phyloP scores from a whole-genome alignment of 495 filamentous ascomycete species.

The Jackrogersella multiformis region DNA sequence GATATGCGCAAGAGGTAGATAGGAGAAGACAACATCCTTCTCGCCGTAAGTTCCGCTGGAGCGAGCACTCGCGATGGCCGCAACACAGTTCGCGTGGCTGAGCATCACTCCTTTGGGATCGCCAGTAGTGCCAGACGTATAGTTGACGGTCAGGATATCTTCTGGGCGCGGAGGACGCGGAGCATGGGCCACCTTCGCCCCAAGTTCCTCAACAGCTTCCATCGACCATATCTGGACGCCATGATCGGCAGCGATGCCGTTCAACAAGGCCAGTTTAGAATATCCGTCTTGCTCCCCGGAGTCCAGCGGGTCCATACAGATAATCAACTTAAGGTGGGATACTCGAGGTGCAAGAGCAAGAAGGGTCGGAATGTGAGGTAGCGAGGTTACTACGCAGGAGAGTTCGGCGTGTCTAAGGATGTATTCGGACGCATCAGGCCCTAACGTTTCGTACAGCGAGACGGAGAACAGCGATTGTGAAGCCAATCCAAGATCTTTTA shows the following conservation, averaged over 20 bases:
- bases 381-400: conserved; percentile 76
- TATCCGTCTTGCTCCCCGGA: conserved; percentile 78
- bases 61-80: conserved; percentile 70
- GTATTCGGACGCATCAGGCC: conserved; percentile 88
- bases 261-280: conserved; percentile 81
- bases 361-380: conserved; percentile 86
- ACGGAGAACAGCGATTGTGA: conserved; percentile 90
- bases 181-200: conserved; percentile 70
- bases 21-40: conserved; percentile 77
- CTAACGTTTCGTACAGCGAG: conserved; percentile 96
- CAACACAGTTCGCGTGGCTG: conserved; percentile 82
- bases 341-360: conserved; percentile 82
- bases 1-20: conserved; percentile 95
- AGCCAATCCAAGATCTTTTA: conserved; percentile 88
- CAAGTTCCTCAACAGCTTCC: conserved; percentile 77
- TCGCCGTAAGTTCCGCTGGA: conserved; percentile 57
- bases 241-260: conserved; percentile 72
- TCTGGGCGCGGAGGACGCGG: conserved; percentile 74
- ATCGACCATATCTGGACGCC: conserved; percentile 83
- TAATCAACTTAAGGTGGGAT: conserved; percentile 85
- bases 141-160: conserved; percentile 94
- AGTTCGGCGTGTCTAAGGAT: conserved; percentile 92
- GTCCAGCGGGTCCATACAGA: conserved; percentile 87
- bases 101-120: conserved; percentile 92
- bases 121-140: conserved; percentile 96